A percentile compares a stretch with the other conserved stretches of the same genome.
Conservation (phyloP, 1,284 basidiomycete species). For the Malassezia dermatis region DNA sequence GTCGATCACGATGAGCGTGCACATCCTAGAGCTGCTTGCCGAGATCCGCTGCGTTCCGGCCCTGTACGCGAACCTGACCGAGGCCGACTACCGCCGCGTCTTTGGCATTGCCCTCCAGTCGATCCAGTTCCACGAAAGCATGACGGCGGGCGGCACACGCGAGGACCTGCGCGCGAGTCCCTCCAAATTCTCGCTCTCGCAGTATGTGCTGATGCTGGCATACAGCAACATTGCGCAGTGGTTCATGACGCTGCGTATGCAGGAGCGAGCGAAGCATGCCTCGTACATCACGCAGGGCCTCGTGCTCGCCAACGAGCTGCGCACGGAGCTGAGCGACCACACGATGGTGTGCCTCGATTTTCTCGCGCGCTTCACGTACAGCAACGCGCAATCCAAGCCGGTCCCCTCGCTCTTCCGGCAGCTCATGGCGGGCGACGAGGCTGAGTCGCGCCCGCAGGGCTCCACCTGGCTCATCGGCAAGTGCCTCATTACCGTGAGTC, state of each 20-base stretch:
- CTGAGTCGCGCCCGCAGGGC: not conserved
- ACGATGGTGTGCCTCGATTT: slow-evolving; percentile 97
- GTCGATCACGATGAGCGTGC: slow-evolving; percentile 81
- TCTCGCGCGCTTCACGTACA: slow-evolving; percentile 87
- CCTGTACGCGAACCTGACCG: slow-evolving; percentile 84
- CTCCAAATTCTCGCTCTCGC: slow-evolving; percentile 70
- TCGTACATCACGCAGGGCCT: slow-evolving; percentile 78
- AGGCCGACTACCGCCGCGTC: slow-evolving; percentile 81
- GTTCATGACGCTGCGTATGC: slow-evolving; percentile 82
- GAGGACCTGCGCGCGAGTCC: slow-evolving; percentile 41
- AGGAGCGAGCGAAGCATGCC: slow-evolving; percentile 71
- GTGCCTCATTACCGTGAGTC: slow-evolving; percentile 71
- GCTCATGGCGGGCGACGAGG: slow-evolving; percentile 47
- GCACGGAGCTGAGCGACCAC: slow-evolving; percentile 67
- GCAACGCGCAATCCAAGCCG: slow-evolving; percentile 82
- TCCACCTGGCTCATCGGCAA: slow-evolving; percentile 84
- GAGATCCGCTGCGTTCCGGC: slow-evolving; percentile 70
- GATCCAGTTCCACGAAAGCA: slow-evolving; percentile 59
- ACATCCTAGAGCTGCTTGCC: slow-evolving; percentile 84
- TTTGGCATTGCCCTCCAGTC: slow-evolving; percentile 92
- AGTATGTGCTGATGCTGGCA: slow-evolving; percentile 86
- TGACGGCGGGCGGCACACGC: slow-evolving; percentile 25
- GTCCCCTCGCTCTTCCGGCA: slow-evolving; percentile 69
- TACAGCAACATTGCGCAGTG: slow-evolving; percentile 89
- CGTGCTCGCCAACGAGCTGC: slow-evolving; percentile 73